Percentiles rank a stretch among this genome's conserved stretches.
Evolutionary conservation across 2,329 filamentous ascomycete species (phyloP).

Genomic region (Colletotrichum chlorophyti): DNA sequence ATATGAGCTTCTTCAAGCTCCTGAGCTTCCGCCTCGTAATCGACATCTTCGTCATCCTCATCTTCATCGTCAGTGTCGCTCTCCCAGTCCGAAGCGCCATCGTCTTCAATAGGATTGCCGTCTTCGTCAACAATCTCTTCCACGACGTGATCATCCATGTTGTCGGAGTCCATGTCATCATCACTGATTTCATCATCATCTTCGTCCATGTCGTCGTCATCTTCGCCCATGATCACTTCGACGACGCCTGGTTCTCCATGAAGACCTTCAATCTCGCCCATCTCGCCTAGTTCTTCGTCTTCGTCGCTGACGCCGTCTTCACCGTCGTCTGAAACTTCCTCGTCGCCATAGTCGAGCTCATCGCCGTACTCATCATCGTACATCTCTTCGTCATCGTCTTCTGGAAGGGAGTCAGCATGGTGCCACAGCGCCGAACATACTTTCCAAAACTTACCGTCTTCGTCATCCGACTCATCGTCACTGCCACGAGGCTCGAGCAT

Average conservation of each 20-base stretch:
- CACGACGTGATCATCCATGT: slow-evolving; percentile 57
- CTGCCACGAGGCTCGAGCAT: slow-evolving; percentile 89
- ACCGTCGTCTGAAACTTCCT: slow-evolving; percentile 79
- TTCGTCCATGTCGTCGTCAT: slow-evolving; percentile 69
- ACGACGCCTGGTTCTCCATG: slow-evolving; percentile 68
- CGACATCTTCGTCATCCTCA: slow-evolving; percentile 56
- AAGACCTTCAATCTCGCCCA: slow-evolving; percentile 84
- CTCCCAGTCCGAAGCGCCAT: slow-evolving; percentile 67
- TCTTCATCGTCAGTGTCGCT: slow-evolving; percentile 65
- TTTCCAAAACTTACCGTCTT: slow-evolving; percentile 57
- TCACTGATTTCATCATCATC: slow-evolving; percentile 63
- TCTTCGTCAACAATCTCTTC: slow-evolving; percentile 68
- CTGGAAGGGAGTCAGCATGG: slow-evolving; percentile 34
- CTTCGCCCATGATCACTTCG: slow-evolving; percentile 80
- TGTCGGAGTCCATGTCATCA: slow-evolving; percentile 57
- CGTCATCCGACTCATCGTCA: slow-evolving; percentile 81
- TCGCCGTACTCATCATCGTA: slow-evolving; percentile 91
- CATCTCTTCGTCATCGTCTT: slow-evolving; percentile 85
- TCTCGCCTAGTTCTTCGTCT: slow-evolving; percentile 81
- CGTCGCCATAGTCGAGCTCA: slow-evolving; percentile 89
- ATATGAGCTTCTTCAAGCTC: slow-evolving; percentile 56
- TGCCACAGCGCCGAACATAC: not conserved
- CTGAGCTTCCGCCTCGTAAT: slow-evolving; percentile 63
- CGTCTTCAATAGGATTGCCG: slow-evolving; percentile 64
- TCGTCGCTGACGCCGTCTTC: slow-evolving; percentile 91